These are phyloP conservation scores for Herpetospermum pedunculosum DNA, from an alignment of 306 rosid species.

Conservation along the genomic window DNA sequence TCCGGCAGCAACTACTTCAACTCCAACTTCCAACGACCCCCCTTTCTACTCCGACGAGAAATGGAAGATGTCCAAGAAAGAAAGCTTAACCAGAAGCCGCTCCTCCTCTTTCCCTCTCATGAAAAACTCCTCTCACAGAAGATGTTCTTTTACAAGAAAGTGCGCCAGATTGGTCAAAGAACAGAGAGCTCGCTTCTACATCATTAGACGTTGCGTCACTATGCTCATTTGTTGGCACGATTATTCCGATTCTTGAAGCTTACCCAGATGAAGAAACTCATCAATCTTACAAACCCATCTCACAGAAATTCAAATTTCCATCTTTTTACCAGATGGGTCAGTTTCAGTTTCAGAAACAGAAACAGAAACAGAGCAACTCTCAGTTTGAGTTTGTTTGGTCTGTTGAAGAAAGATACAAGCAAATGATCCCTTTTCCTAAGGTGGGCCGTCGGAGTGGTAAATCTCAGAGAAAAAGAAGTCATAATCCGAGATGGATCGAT, in stretches of 20 bases:
- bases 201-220: conserved; percentile 73
- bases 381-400: neutral
- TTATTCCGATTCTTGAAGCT: conserved; percentile 45
- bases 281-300: neutral
- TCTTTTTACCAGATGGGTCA: neutral
- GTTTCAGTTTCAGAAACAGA: neutral
- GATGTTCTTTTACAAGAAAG: conserved; percentile 63
- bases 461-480: neutral
- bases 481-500: neutral
- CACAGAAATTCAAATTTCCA: neutral
- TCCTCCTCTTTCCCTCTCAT: conserved; percentile 4
- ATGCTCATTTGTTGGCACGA: conserved; percentile 97
- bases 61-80: conserved; percentile 83
- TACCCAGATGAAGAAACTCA: neutral
- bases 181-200: conserved; percentile 88
- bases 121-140: conserved; percentile 16
- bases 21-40: conserved; percentile 7
- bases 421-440: neutral
- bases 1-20: neutral
- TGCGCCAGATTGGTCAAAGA: conserved; percentile 75
- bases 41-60: conserved; percentile 65
- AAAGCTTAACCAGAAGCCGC: conserved; percentile 3
- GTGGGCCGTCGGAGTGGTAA: neutral
- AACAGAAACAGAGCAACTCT: neutral
- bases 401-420: neutral